A percentile compares a stretch with the other conserved stretches of the same genome.
phyloP scores from a whole-genome alignment of 1,284 basidiomycete genomes.

The Pseudozyma thailandica region DNA sequence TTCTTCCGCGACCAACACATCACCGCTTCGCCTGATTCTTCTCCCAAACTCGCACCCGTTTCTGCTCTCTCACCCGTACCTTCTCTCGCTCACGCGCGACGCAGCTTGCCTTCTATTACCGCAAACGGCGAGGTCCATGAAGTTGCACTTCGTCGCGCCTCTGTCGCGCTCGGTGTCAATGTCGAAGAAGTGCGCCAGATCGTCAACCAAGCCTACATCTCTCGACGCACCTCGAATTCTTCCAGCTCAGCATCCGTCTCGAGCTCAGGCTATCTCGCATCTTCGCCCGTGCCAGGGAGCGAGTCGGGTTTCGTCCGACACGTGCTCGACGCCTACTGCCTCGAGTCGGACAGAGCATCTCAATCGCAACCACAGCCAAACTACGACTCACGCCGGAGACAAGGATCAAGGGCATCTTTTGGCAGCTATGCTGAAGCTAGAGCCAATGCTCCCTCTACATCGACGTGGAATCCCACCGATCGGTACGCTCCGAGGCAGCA shows the following conservation, averaged over 20 bases:
- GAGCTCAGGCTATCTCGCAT: slow-evolving; percentile 1
- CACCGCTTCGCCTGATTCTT: slow-evolving; percentile 32
- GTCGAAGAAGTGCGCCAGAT: slow-evolving; percentile 26
- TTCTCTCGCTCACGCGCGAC: slow-evolving; percentile 7
- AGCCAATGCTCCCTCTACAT: slow-evolving; percentile 7
- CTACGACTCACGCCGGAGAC: slow-evolving; percentile 4
- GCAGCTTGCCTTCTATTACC: slow-evolving; percentile 16
- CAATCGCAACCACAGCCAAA: slow-evolving; percentile 11
- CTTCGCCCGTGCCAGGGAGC: not conserved
- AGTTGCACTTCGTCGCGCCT: slow-evolving; percentile 25
- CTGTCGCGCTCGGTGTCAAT: slow-evolving; percentile 24
- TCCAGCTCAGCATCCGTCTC: slow-evolving; percentile 16
- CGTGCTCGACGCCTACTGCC: slow-evolving; percentile 26
- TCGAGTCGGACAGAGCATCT: slow-evolving; percentile 18
- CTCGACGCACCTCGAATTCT: slow-evolving; percentile 9
- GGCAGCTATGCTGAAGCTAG: not conserved
- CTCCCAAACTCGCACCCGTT: slow-evolving; percentile 11
- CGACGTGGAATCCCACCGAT: not conserved
- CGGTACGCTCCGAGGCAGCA: not conserved
- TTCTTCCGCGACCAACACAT: slow-evolving; percentile 28
- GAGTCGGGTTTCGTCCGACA: slow-evolving; percentile 17
- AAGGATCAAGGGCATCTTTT: not conserved
- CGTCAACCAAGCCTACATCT: slow-evolving; percentile 17
- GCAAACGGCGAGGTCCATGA: slow-evolving; percentile 12
- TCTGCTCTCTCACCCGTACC: not conserved